Base-by-base conservation (phyloP, 192 early-diverging fungal species). In the Phycomyces blakesleeanus region DNA sequence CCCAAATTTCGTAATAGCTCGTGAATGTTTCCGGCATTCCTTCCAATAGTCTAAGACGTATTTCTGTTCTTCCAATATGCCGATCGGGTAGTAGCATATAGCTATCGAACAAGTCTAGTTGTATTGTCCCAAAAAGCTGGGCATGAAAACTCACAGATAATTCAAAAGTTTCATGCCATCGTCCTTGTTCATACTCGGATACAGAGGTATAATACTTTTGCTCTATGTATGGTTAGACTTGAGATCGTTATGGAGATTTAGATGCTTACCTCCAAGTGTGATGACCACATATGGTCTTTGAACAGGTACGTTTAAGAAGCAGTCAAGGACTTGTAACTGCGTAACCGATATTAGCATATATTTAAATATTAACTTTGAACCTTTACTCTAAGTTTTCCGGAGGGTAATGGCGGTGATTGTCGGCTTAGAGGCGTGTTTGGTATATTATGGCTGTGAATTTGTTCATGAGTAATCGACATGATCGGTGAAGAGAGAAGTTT, bases 1-100 rank as follows among this genome's bases (percentile, higher is more conserved):
- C 87, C 84, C 87, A 87, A 40, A 91, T 85, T 65, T 91, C 89
- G 64, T 89, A 89, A 65, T 87, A 91, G 67, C 85, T 76, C 12
- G 81, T 84, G 51, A 88, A 89, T 7, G 78, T 78, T 61, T 88
- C 85, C 15, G 89, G 89, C 42, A 91, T 78, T 8, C 85, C 87
- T 6, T 83, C 77, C 7, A 91, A 73, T 25, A 79, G 76, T 10
- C 76, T 78, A 3, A 89, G 59, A 15, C 83, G 80, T 24, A 91
- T 85, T 71, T 91, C 89, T 8, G 83, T 80, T 22, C 89, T 78
- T 2, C 89, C 89, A 16, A 91, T 68, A 57, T 83, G 81, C 24
- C 77, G 76, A 57, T 91, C 88, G 3, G 85, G 75, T 7, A 88
- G 75, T 41, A 91, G 58, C 3, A 77, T 78, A 59, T 82, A 81